Evolutionary conservation across 2,329 filamentous ascomycete species (phyloP).

Genomic region (Cladophialophora psammophila): DNA sequence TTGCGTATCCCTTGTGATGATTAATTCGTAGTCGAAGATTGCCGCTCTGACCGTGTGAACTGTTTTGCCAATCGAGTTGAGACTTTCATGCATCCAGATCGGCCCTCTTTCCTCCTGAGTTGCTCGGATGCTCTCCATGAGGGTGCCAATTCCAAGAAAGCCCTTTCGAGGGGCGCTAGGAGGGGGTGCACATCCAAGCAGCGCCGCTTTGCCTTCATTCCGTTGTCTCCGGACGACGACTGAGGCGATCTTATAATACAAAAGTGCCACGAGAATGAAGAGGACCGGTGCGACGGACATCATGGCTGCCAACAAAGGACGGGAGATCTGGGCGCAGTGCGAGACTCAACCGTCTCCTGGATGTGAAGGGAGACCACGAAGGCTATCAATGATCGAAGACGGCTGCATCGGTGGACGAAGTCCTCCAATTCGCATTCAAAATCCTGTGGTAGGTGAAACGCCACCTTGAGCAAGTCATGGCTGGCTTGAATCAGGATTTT

Average conservation of each 20-base stretch:
- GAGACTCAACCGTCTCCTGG: no score
- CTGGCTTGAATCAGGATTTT: no score
- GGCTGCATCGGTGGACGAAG: no score
- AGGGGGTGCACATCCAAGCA: conserved; percentile 45
- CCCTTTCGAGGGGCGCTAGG: conserved; percentile 45
- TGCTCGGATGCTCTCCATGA: conserved; percentile 46
- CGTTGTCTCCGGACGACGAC: conserved; percentile 41
- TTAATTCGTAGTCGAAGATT: conserved; percentile 50
- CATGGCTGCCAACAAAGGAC: neutral
- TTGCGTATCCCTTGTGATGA: conserved; percentile 64
- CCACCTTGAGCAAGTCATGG: no score
- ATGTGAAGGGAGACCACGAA: no score
- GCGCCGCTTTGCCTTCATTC: conserved; percentile 42
- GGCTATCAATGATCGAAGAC: no score
- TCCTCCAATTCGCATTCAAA: no score
- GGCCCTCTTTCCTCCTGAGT: conserved; percentile 47
- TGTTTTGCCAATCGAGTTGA: conserved; percentile 43
- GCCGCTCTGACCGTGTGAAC: conserved; percentile 48
- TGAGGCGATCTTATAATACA: conserved; percentile 41
- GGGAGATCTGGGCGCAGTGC: no score
- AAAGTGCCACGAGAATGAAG: conserved; percentile 25
- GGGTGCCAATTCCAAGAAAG: conserved; percentile 44
- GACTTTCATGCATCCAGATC: conserved; percentile 46
- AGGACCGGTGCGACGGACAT: neutral
- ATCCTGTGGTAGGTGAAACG: no score